phyloP scores from a whole-genome alignment of 192 early-diverging fungal species.

The Backusella mclennaniae region DNA sequence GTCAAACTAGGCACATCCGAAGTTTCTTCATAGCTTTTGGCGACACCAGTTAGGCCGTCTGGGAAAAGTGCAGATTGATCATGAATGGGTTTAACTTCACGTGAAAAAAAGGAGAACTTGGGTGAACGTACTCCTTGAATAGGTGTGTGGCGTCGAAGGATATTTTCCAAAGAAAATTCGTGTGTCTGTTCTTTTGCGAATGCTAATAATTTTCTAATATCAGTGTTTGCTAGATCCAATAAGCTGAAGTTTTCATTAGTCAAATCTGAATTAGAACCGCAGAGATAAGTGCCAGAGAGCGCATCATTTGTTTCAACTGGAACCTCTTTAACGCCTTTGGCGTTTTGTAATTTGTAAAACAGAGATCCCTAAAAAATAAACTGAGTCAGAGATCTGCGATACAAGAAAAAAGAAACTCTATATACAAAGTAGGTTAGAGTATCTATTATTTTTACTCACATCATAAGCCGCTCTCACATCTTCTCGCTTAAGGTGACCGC shows the following conservation, averaged over 20 bases:
- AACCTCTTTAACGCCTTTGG: neutral
- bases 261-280: constrained; percentile 8
- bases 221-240: neutral
- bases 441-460: constrained; percentile 9
- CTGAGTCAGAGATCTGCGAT: neutral
- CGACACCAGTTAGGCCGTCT: neutral
- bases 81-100: neutral
- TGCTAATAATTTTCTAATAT: neutral
- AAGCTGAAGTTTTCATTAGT: neutral
- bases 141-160: neutral
- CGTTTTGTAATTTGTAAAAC: constrained; percentile 6
- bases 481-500: neutral
- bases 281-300: constrained; percentile 8
- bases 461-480: constrained; percentile 13
- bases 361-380: neutral
- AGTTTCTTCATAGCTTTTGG: neutral
- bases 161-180: neutral
- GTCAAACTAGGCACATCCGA: neutral
- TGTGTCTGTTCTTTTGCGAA: constrained; percentile 8
- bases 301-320: constrained; percentile 6
- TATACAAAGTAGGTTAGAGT: neutral
- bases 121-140: constrained; percentile 6
- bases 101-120: neutral
- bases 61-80: neutral
- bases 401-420: neutral